These are phyloP conservation scores for Sisymbrium irio DNA, from an alignment of 345 rosid genomes.

Conservation along the genomic window DNA sequence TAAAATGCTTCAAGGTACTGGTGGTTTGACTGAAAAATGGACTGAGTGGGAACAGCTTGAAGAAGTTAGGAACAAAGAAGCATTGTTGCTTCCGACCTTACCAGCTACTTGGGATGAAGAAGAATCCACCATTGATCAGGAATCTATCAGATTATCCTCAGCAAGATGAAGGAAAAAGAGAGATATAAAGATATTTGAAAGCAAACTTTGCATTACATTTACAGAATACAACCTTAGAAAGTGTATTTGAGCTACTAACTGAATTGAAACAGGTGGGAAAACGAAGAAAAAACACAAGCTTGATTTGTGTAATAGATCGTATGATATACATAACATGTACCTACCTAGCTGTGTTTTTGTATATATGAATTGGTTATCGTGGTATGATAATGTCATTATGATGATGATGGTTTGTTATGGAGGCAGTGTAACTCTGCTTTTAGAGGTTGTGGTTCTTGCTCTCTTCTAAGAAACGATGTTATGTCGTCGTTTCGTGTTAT, in stretches of 20 bases:
- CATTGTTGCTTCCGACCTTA: constrained; percentile 44
- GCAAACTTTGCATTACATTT: not conserved
- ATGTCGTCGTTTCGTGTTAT: constrained; percentile 2
- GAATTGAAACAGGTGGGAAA: constrained; percentile 23
- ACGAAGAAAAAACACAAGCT: constrained; percentile 2
- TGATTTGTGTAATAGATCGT: constrained; percentile 23
- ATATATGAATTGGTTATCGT: constrained; percentile 8
- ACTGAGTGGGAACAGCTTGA: constrained; percentile 70
- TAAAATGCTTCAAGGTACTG: constrained; percentile 69
- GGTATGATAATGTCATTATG: constrained; percentile 11
- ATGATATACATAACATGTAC: constrained; percentile 3
- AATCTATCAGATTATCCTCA: constrained; percentile 72
- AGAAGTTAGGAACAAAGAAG: constrained; percentile 55
- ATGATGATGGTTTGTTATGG: not conserved
- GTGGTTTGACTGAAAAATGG: constrained; percentile 74
- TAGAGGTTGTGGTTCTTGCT: not conserved
- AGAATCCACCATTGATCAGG: constrained; percentile 62
- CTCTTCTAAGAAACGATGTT: not conserved
- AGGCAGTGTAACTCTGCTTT: constrained; percentile 3
- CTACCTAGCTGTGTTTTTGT: constrained; percentile 1
- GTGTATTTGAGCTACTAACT: constrained; percentile 18
- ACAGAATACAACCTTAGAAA: constrained; percentile 14
- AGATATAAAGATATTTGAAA: not conserved
- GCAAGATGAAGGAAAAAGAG: constrained; percentile 50
- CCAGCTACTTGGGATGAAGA: constrained; percentile 71